Conservation (phyloP, 2,329 filamentous ascomycete species). For the Neonectria coccinea region DNA sequence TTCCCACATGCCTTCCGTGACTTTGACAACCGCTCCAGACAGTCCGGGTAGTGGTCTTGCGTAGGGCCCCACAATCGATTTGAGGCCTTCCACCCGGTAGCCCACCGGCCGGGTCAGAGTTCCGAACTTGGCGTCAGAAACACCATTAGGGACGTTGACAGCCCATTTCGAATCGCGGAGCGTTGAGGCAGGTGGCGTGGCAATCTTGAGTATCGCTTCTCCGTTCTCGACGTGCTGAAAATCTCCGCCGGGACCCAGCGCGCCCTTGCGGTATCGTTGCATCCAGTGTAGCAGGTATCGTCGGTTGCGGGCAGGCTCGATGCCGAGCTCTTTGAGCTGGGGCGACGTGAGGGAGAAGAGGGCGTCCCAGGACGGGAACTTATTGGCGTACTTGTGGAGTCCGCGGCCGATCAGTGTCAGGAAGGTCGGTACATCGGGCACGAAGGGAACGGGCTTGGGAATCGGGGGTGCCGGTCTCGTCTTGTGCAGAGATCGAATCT, state of each 20-base stretch:
- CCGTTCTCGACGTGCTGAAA: constrained; percentile 75
- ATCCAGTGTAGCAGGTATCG: constrained; percentile 90
- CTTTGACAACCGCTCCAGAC: constrained; percentile 72
- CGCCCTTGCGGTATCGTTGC: constrained; percentile 82
- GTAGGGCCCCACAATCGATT: constrained; percentile 80
- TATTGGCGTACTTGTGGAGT: constrained; percentile 82
- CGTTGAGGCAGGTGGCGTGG: constrained; percentile 53
- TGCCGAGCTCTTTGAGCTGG: constrained; percentile 84
- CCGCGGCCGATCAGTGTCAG: constrained; percentile 91
- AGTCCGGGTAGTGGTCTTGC: constrained; percentile 76
- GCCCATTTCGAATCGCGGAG: constrained; percentile 62
- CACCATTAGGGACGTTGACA: constrained; percentile 65
- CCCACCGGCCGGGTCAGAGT: constrained; percentile 50
- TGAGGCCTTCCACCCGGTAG: constrained; percentile 75
- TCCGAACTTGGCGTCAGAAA: constrained; percentile 40
- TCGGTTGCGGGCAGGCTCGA: constrained; percentile 86
- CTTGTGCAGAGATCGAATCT: constrained; percentile 59
- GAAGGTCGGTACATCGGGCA: constrained; percentile 87
- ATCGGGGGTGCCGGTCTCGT: constrained; percentile 55
- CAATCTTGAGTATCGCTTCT: constrained; percentile 63
- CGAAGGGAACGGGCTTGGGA: constrained; percentile 83
- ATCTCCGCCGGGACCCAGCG: constrained; percentile 86
- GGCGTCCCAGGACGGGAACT: constrained; percentile 90
- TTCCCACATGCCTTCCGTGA: constrained; percentile 94
- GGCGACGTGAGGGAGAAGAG: constrained; percentile 84